Evolutionary conservation across 2,329 filamentous ascomycete species (phyloP).

Genomic region (Hymenoscyphus albidus): DNA sequence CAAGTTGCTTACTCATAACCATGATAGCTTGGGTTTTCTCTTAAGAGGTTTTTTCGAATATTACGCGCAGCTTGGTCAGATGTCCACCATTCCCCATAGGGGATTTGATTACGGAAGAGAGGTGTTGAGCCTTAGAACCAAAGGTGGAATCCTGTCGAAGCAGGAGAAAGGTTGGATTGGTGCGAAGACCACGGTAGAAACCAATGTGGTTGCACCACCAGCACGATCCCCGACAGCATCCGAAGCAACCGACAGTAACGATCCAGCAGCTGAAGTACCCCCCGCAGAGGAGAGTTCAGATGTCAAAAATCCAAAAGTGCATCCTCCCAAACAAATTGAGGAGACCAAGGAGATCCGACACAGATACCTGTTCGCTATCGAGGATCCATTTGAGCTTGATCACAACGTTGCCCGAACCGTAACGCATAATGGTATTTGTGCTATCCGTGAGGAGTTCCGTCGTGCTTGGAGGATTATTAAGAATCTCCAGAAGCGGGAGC

Average conservation of each 20-base stretch:
- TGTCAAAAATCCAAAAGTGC: constrained; percentile 12
- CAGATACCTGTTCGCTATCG: constrained; percentile 82
- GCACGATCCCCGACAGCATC: constrained; percentile 14
- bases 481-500: constrained; percentile 41
- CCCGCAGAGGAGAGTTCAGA: constrained; percentile 4
- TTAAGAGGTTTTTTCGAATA: constrained; percentile 87
- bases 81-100: constrained; percentile 48
- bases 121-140: constrained; percentile 72
- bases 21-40: constrained; percentile 64
- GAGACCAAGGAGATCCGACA: constrained; percentile 65
- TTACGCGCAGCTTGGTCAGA: constrained; percentile 60
- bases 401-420: constrained; percentile 89
- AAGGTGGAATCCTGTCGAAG: constrained; percentile 68
- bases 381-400: constrained; percentile 84
- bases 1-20: constrained; percentile 63
- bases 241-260: constrained; percentile 5
- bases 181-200: constrained; percentile 66
- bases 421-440: constrained; percentile 74
- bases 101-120: constrained; percentile 79
- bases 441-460: constrained; percentile 80
- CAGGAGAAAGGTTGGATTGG: constrained; percentile 79
- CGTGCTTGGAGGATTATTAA: constrained; percentile 71
- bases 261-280: not conserved
- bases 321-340: constrained; percentile 25
- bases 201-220: constrained; percentile 38